phyloP scores from a whole-genome alignment of 164 flowering plant genomes.

The Macadamia integrifolia region DNA sequence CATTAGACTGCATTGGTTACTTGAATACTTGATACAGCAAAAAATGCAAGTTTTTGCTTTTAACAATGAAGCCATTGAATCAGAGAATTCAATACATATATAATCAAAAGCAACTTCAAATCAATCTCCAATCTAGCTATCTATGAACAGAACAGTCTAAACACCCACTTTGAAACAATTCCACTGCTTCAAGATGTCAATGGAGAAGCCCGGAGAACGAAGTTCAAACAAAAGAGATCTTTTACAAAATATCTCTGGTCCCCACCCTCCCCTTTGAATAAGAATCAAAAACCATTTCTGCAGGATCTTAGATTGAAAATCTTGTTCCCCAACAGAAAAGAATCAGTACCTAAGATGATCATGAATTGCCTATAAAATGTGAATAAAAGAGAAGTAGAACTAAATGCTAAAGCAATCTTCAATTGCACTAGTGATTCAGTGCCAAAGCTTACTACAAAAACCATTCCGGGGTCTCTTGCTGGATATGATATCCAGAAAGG shows the following conservation, averaged over 20 bases:
- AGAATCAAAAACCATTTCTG: not conserved
- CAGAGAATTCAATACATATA: too few species aligned
- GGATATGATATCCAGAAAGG: conserved; percentile 73
- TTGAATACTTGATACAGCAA: too few species aligned
- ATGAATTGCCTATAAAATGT: conserved; percentile 17
- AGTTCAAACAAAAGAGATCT: not conserved
- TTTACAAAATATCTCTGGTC: not conserved
- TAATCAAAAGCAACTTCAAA: too few species aligned
- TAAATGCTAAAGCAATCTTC: too few species aligned
- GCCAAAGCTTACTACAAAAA: conserved; percentile 66
- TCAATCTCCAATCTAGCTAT: too few species aligned
- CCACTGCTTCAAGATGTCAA: not conserved
- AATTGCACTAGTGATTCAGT: conserved; percentile 20
- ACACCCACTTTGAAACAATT: conserved; percentile 1
- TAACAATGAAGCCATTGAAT: too few species aligned
- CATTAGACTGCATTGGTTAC: too few species aligned
- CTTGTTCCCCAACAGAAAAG: not conserved
- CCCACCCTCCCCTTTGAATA: not conserved
- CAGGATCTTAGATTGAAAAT: conserved; percentile 1
- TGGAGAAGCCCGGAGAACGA: not conserved
- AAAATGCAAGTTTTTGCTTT: too few species aligned
- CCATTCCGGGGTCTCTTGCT: conserved; percentile 66
- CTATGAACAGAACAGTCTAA: too few species aligned
- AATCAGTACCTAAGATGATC: conserved; percentile 10
- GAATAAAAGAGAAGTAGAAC: not conserved